Evolutionary conservation across 345 rosid species (phyloP), one percentile per base, ranked within the genome.

Genomic region (Barbarea vulgaris): DNA sequence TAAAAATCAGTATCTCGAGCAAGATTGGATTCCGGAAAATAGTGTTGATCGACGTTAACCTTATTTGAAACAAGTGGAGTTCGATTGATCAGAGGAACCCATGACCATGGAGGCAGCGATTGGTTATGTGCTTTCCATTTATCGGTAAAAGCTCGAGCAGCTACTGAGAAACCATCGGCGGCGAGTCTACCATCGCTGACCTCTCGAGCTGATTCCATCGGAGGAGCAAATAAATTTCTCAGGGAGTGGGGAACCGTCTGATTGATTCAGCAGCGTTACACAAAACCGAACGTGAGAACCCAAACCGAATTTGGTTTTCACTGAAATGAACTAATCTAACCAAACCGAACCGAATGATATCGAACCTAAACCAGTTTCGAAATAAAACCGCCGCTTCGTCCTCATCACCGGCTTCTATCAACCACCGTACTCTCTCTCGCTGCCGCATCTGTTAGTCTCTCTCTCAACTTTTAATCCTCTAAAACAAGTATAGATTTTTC

Each of bases 101-200:
- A 92, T 3, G 77, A 78, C 96, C 96, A 92, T 4, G 80, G 82
- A 44, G 93, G 91, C 5, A 67, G 64, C 55, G 58, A 61, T 5
- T 78, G 66, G 77, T 80, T 82, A 7, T 61, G 46, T 15, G 3
- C 68, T 65, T 77, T 82, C 97, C 97, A 91, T 72, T 76, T 84
- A 50, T 83, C 83, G 0, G 84, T 61, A 60, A 94, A 85, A 34
- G 84, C 57, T 19, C 52, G 58, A 70, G 89, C 85, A 8, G 95
- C 84, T 21, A 72, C 51, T 36, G 24, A 50, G 70, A 90, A 93
- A 15, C 84, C 87, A 36, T 67, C 80, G 3, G 28, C 54, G 21
- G 90, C 68, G 27, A 93, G 77, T 28, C 84, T 85, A 66, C 98
- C 98, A 63, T 88, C 90, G 83, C 82, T 79, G 12, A 64, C 51